Conservation (phyloP, 352 stramenopile species). For the Globisporangium splendens region DNA sequence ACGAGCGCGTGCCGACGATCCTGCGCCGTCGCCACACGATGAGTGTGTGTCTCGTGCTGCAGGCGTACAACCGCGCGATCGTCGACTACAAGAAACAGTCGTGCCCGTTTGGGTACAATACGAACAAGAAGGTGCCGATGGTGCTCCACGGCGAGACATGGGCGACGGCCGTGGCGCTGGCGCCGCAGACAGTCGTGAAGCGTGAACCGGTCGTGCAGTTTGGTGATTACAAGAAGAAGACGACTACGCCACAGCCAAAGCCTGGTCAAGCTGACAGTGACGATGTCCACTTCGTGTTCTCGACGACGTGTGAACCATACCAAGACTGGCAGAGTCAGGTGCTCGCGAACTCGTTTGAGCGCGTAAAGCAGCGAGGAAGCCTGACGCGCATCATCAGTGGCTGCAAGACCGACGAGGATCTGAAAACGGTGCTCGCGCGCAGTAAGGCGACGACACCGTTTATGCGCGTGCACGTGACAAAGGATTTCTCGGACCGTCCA, state of each 20-base stretch:
- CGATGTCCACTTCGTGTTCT: slow-evolving; percentile 77
- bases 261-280: slow-evolving; percentile 43
- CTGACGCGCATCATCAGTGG: slow-evolving; percentile 72
- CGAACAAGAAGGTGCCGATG: slow-evolving; percentile 65
- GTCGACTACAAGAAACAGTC: slow-evolving; percentile 42
- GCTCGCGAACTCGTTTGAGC: slow-evolving; percentile 58
- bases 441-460: slow-evolving; percentile 24
- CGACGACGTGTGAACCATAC: slow-evolving; percentile 51
- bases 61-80: slow-evolving; percentile 71
- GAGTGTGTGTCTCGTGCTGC: slow-evolving; percentile 60
- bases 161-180: slow-evolving; percentile 46
- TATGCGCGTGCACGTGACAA: slow-evolving; percentile 55
- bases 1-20: slow-evolving; percentile 75
- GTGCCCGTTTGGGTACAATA: slow-evolving; percentile 69
- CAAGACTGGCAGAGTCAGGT: slow-evolving; percentile 78
- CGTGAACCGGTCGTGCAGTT: slow-evolving; percentile 34
- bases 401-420: slow-evolving; percentile 34
- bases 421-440: slow-evolving; percentile 36
- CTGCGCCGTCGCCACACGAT: slow-evolving; percentile 72
- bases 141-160: slow-evolving; percentile 36
- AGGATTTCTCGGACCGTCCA: slow-evolving; percentile 41
- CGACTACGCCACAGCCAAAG: background rate
- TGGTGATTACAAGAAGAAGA: slow-evolving; percentile 47
- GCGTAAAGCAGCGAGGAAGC: slow-evolving; percentile 48
- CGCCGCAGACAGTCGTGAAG: slow-evolving; percentile 23